Evolutionary conservation across 495 filamentous ascomycete genomes (phyloP).

Genomic region (Talaromyces stipitatus): DNA sequence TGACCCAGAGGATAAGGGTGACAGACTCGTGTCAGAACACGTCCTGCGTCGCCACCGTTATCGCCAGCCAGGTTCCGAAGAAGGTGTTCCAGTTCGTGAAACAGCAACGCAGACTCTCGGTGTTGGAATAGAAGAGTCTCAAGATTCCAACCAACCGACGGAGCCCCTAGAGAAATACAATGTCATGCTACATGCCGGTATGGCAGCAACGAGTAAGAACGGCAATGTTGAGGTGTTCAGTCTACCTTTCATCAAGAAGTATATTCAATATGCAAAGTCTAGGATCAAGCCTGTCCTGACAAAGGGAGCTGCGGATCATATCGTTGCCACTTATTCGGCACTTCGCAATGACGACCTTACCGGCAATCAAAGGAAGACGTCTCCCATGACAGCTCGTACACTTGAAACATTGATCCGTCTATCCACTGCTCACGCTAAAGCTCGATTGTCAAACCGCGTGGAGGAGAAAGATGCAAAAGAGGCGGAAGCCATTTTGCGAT

Average conservation of each 20-base stretch:
- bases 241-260: constrained; percentile 99
- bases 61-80: constrained; percentile 86
- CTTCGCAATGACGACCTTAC: constrained; percentile 94
- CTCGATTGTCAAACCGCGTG: constrained; percentile 83
- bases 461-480: constrained; percentile 84
- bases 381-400: constrained; percentile 93
- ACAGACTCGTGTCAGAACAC: constrained; percentile 90
- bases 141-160: constrained; percentile 63
- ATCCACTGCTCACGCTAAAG: constrained; percentile 92
- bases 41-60: constrained; percentile 97
- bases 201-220: constrained; percentile 59
- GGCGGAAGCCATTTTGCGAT: constrained; percentile 85
- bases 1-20: constrained; percentile 88
- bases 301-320: constrained; percentile 86
- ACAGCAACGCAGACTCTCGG: constrained; percentile 76
- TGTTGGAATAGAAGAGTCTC: constrained; percentile 76
- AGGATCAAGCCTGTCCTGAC: constrained; percentile 87
- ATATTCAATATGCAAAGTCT: constrained; percentile 96
- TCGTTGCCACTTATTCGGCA: constrained; percentile 85
- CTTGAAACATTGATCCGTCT: constrained; percentile 96
- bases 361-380: constrained; percentile 86
- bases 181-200: constrained; percentile 88
- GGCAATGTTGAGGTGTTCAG: constrained; percentile 86
- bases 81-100: constrained; percentile 92
- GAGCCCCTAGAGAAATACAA: constrained; percentile 97